Conservation (phyloP, 2,329 filamentous ascomycete species). For the Cytospora paraplurivora region DNA sequence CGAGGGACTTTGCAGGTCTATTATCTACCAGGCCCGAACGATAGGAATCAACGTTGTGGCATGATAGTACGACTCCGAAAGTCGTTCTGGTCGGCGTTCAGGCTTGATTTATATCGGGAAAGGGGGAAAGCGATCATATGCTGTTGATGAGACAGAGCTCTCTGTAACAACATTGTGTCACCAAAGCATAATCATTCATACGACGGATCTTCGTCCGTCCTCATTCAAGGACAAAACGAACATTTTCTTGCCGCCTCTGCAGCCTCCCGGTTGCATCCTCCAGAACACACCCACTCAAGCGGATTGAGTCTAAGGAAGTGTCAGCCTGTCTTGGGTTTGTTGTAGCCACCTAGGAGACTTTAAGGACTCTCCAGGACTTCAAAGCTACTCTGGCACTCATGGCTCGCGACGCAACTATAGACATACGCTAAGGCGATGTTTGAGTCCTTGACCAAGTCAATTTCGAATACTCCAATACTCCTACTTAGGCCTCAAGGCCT, state of each 20-base stretch:
- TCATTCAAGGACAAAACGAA: background rate
- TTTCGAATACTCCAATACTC: no score
- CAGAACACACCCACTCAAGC: background rate
- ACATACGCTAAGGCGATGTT: background rate
- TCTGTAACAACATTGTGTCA: conserved; percentile 16
- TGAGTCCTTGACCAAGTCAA: background rate
- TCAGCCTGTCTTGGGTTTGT: background rate
- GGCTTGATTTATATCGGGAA: conserved; percentile 21
- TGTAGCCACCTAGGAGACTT: background rate
- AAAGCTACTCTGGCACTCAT: background rate
- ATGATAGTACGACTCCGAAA: conserved; percentile 39
- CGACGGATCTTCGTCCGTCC: background rate
- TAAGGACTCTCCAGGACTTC: background rate
- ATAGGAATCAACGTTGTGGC: conserved; percentile 73
- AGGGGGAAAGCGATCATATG: conserved; percentile 7
- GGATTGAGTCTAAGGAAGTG: background rate
- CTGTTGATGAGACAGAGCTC: background rate
- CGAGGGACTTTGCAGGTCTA: conserved; percentile 70
- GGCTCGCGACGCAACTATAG: background rate
- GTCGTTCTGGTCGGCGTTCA: conserved; percentile 26
- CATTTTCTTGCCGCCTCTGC: background rate
- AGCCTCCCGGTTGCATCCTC: background rate
- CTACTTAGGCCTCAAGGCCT: no score
- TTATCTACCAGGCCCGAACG: conserved; percentile 75
- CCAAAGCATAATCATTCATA: conserved; percentile 5